Conservation (phyloP, 768 basidiomycete species). For the Tephrocybe sp. region DNA sequence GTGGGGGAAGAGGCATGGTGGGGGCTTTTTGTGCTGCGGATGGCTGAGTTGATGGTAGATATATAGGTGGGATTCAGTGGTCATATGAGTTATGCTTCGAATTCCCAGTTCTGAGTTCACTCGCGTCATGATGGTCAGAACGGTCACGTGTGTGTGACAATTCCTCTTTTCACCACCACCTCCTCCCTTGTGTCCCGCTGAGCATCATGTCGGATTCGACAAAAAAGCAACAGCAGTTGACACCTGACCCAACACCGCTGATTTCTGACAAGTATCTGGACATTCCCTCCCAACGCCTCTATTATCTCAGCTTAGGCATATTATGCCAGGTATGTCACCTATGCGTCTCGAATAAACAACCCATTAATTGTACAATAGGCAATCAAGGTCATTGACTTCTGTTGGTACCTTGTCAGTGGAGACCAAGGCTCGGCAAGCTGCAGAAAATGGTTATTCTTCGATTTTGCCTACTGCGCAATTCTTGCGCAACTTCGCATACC, state of each 20-base stretch:
- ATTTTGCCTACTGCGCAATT: conserved; percentile 55
- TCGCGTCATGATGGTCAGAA: too few relatives aligned
- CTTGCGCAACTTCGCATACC: conserved; percentile 72
- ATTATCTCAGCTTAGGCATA: conserved; percentile 71
- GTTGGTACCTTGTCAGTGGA: conserved; percentile 50
- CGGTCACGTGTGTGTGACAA: conserved; percentile 14
- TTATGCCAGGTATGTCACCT: conserved; percentile 62
- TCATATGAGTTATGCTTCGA: too few relatives aligned
- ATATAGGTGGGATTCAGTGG: conserved; percentile 1
- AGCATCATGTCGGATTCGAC: conserved; percentile 23
- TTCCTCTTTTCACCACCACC: neutral
- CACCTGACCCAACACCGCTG: conserved; percentile 36
- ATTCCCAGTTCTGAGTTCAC: too few relatives aligned
- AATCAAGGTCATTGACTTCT: conserved; percentile 71
- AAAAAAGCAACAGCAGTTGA: conserved; percentile 5
- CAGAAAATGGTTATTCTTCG: conserved; percentile 73
- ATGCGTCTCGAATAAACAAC: neutral
- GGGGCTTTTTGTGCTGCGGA: conserved; percentile 1
- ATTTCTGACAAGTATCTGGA: conserved; percentile 76
- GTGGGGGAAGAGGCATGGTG: conserved; percentile 34
- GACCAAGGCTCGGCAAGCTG: conserved; percentile 42
- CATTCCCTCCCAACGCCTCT: conserved; percentile 76
- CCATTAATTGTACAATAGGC: conserved; percentile 45
- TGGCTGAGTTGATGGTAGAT: conserved; percentile 11
- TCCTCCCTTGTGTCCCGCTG: neutral